Base-by-base conservation (phyloP, 2,329 filamentous ascomycete genomes). In the Phialophora macrospora region DNA sequence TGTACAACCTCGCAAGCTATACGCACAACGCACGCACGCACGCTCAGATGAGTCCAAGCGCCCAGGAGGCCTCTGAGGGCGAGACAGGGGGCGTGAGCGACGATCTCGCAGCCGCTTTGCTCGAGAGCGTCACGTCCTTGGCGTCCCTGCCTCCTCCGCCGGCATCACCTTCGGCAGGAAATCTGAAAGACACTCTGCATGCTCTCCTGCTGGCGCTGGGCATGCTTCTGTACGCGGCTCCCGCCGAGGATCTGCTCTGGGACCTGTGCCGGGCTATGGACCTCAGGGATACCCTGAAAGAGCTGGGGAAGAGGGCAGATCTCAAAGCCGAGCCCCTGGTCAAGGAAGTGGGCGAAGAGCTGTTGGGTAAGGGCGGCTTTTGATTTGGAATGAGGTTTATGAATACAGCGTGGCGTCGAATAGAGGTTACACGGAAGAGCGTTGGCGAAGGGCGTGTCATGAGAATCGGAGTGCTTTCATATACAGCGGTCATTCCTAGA, bases 181-280 rank as follows among this genome's bases (percentile, higher is more conserved):
- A 60, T 38, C 14, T 49, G 34, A 76, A 76, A 11, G 93, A 97
- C 72, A 90, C 90, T 0, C 77, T 93, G 14, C 90, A 90, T 73
- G 92, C 92, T 0, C 87, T 93, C 76, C 73, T 97, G 38, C 81
- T 93, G 17, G 90, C 90, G 1, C 76, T 96, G 20, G 94, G 93
- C 0, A 86, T 92, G 70, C 75, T 97, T 28, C 83, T 89, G 0
- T 97, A 93, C 74, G 87, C 86, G 67, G 85, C 87, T 1, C 85
- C 88, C 4, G 73, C 87, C 41, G 67, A 65, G 30, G 90, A 93
- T 0, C 90, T 93, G 70, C 76, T 97, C n/a, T 82, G 88, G 11
- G 92, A 96, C 75, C 78, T 97, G n/a, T 84, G 93, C 70, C 85
- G 86, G 63, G 89, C 88, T 0, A 85, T 97, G 82, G 92, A 93